Conservation (phyloP, 768 basidiomycete species). For the Kwoniella heveanensis region DNA sequence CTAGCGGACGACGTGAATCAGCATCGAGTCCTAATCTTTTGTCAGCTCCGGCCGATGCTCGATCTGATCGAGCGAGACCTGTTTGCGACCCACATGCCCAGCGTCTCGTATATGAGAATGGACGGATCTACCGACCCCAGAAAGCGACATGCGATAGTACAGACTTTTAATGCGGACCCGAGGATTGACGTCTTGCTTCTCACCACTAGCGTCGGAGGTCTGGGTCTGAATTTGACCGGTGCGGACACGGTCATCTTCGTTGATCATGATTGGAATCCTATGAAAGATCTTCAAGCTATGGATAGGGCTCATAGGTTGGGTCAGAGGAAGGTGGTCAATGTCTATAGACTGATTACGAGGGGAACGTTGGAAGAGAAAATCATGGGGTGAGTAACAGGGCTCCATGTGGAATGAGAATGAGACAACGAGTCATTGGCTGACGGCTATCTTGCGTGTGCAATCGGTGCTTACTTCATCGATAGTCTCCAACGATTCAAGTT, state of each 20-base stretch:
- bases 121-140: conserved; percentile 89
- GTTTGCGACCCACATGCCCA: conserved; percentile 88
- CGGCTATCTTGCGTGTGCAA: too few species aligned
- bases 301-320: conserved; percentile 97
- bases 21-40: conserved; percentile 98
- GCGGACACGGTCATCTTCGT: conserved; percentile 99
- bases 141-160: conserved; percentile 94
- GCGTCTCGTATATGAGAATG: conserved; percentile 96
- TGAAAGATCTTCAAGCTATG: conserved; percentile 99
- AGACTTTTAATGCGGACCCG: conserved; percentile 97
- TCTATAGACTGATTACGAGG: conserved; percentile 94
- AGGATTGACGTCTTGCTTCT: conserved; percentile 94
- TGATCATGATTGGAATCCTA: conserved; percentile 99
- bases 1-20: conserved; percentile 73
- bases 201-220: conserved; percentile 94
- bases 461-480: too few species aligned
- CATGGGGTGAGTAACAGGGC: conserved; percentile 94
- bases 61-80: conserved; percentile 94
- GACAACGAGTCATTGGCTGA: too few species aligned
- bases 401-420: too few species aligned
- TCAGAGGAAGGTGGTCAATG: conserved; percentile 98
- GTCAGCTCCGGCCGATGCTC: conserved; percentile 99
- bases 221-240: conserved; percentile 93
- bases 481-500: conserved; percentile 98
- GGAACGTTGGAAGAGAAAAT: conserved; percentile 99